Base-by-base conservation (phyloP, 1,284 basidiomycete species). In the Apiotrichum gracile region DNA sequence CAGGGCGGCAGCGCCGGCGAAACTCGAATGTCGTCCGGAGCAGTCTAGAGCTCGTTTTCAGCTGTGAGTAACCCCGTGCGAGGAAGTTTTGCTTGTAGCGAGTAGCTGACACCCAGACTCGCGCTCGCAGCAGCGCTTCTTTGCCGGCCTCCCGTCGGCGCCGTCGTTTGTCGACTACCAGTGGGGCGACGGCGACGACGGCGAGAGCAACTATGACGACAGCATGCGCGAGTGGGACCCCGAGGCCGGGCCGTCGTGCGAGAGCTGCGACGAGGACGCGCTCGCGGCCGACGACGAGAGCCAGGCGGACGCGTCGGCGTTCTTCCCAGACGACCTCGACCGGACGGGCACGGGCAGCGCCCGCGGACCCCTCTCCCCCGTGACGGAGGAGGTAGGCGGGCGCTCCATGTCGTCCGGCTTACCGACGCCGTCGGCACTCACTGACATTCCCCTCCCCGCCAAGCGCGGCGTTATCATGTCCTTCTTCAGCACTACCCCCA, bases 31-130 rank as follows among this genome's bases (percentile, higher is more conserved):
- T 74, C 19, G 52, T 74, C 39, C 67, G 70, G 49, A 72, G 69
- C 49, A 65, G 61, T 39, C 60, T 76, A 34, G 72, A 76, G 41
- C 61, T 76, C 34, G 72, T 73, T n/a, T 74, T 74, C 57, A 70
- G 68, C 58, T 74, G 74, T 74, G 48, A 59, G 71, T 67, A 1
- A 12, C 12, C 29, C 44, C 33, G 9, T 14, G 26, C 4, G 21
- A 34, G 19, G 13, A 41, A 2, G 26, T 25, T 29, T 9, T 9
- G 3, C n/a, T n/a, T n/a, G 16, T n/a, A 24, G 31, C 24, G 41
- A 9, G 37, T 10, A 2, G 17, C 57, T 55, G 34, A 54, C 51
- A 5, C 26, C 6, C 52, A 76, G 74, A 73, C 59, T 72, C 70
- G 0, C 64, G 72, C 24, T 73, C 72, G 10, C 74, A 76, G 56